Conservation (phyloP, 2,329 filamentous ascomycete species). For the Chrysoporthe deuterocubensis region DNA sequence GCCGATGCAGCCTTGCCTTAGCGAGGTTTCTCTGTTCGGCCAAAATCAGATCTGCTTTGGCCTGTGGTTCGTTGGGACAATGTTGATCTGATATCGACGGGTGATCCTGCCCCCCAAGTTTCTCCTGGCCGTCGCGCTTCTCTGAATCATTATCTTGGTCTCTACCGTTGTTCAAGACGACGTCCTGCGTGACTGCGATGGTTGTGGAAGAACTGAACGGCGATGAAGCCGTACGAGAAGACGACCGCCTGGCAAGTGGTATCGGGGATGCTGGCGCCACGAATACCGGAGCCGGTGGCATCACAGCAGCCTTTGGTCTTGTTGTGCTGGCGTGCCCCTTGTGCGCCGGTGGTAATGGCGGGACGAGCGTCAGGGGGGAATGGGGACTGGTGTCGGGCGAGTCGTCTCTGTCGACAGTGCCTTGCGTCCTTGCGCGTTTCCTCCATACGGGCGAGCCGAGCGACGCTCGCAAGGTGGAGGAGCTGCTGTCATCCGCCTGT, state of each 20-base stretch:
- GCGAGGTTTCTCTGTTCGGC: constrained; percentile 56
- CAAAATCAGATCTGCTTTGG: constrained; percentile 52
- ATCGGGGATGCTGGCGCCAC: neutral
- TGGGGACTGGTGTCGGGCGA: constrained; percentile 8
- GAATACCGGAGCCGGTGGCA: constrained; percentile 13
- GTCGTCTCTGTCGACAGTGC: constrained; percentile 4
- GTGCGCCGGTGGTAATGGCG: constrained; percentile 23
- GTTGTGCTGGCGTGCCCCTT: constrained; percentile 17
- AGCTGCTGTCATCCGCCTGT: constrained; percentile 10
- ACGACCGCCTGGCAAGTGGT: neutral
- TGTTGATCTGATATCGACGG: neutral
- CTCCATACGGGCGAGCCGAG: constrained; percentile 21
- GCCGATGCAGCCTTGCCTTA: constrained; percentile 48
- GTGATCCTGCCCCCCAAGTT: constrained; percentile 24
- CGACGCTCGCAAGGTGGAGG: constrained; percentile 14
- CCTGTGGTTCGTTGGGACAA: constrained; percentile 39
- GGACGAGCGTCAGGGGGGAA: constrained; percentile 19
- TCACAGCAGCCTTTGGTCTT: constrained; percentile 14
- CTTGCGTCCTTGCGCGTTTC: constrained; percentile 28
- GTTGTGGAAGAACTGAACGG: constrained; percentile 24
- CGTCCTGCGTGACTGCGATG: constrained; percentile 28
- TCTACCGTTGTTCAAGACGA: constrained; percentile 12
- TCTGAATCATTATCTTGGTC: constrained; percentile 13
- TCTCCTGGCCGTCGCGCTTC: constrained; percentile 12
- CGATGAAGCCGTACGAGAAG: constrained; percentile 16